A percentile compares a stretch with the other conserved stretches of the same genome.
These are phyloP conservation scores for Strobilomyces echinocephalus DNA, from an alignment of 768 basidiomycete species.

Conservation along the genomic window DNA sequence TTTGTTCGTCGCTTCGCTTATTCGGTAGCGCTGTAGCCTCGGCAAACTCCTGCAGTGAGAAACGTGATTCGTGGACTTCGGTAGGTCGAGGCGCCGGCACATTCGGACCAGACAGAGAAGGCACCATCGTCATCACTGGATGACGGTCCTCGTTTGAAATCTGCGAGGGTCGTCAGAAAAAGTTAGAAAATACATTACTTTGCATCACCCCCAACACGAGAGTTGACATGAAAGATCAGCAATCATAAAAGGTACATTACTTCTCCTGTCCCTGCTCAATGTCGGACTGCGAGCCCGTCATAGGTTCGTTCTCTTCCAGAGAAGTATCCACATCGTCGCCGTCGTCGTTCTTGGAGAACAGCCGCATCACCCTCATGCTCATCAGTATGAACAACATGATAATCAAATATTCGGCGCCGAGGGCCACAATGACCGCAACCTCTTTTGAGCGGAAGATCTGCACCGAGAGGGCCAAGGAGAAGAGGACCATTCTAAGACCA, in stretches of 20 bases:
- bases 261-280: not conserved
- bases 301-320: not conserved
- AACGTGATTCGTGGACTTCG: too few relatives aligned
- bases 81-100: too few relatives aligned
- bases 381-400: not conserved
- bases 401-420: slow-evolving; percentile 4
- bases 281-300: not conserved
- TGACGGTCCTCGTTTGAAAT: too few relatives aligned
- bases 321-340: not conserved
- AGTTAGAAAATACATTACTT: too few relatives aligned
- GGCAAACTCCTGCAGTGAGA: too few relatives aligned
- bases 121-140: too few relatives aligned
- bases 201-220: too few relatives aligned
- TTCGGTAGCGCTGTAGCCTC: too few relatives aligned
- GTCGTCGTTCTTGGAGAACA: not conserved
- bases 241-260: not conserved
- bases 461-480: slow-evolving; percentile 1
- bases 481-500: slow-evolving; percentile 6
- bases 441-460: slow-evolving; percentile 8
- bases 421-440: not conserved
- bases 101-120: too few relatives aligned
- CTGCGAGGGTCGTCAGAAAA: too few relatives aligned
- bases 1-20: too few relatives aligned
- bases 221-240: too few relatives aligned
- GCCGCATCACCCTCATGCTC: not conserved